Evolutionary conservation across 2,329 filamentous ascomycete genomes (phyloP), one percentile per base, ranked within the genome.

Genomic region (Juglanconis juglandina): DNA sequence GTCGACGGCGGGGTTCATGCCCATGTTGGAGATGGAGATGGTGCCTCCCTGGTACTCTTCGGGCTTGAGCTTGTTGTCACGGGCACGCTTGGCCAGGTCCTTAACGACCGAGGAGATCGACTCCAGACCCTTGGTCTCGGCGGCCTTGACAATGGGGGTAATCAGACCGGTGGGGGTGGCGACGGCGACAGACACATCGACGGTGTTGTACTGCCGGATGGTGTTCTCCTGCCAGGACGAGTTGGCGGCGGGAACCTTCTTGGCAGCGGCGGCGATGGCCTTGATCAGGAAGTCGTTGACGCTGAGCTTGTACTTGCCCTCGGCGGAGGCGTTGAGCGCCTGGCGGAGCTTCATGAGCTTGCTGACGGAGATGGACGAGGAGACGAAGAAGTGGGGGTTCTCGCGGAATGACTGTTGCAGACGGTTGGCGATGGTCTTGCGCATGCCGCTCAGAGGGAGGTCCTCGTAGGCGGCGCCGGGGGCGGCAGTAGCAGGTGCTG

Each of bases 1-100:
- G 79, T 98, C 93, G 65, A 99, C 89, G 54, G 95, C 94, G 52
- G 88, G 73, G 86, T 99, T 99, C 95, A 99, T 99, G 78, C 95
- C 95, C 95, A 99, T 96, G 87, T 99, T 99, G 81, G 91, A 96
- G 79, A 99, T 98, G 77, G 94, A 97, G 80, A 99, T 96, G 75
- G 92, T 96, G 75, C 95, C 95, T 59, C 95, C 95, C 84, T 97
- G 94, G 87, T 96, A 99, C 80, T 99, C 93, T 77, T 99, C 94
- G 52, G 95, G 95, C 89, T 98, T 98, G 70, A 99, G 90, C 87
- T 98, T 99, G 80, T 91, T 91, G 69, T 98, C 95, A 64, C 92
- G 87, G 65, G 95, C 95, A 75, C 92, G 91, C 87, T 96, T 96
- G 74, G 93, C 93, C 59, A 99, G 90, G 73, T 96, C 92, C 84